Evolutionary conservation across 2,329 filamentous ascomycete genomes (phyloP).

Genomic region (Pseudopyricularia cyperi): DNA sequence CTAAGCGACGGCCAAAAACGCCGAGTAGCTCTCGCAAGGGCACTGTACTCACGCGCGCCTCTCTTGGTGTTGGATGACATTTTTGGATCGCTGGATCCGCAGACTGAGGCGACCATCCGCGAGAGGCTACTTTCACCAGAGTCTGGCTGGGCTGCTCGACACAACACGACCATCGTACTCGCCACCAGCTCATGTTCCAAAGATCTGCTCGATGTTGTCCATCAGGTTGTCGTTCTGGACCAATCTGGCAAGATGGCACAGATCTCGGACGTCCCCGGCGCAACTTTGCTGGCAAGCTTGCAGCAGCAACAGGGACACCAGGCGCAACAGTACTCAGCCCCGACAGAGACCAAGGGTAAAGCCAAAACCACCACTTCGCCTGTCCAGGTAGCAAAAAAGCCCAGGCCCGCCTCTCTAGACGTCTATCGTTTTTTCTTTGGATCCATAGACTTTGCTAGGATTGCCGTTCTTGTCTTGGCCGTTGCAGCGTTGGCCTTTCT

Average conservation of each 20-base stretch:
- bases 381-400: background rate
- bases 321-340: too few species aligned
- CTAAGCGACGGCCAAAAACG: slow-evolving; percentile 18
- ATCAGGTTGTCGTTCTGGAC: background rate
- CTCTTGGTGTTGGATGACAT: slow-evolving; percentile 32
- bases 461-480: background rate
- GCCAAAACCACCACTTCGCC: background rate
- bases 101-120: slow-evolving; percentile 18
- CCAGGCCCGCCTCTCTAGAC: background rate
- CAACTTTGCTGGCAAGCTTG: too few species aligned
- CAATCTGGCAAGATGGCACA: background rate
- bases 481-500: background rate
- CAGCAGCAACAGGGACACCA: too few species aligned
- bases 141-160: background rate
- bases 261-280: too few species aligned
- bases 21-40: slow-evolving; percentile 26
- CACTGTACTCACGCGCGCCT: slow-evolving; percentile 25
- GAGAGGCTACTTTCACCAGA: background rate
- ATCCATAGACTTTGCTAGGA: background rate
- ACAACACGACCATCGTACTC: background rate
- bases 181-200: background rate
- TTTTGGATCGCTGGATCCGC: slow-evolving; percentile 29
- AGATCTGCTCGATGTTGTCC: background rate
- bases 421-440: background rate
- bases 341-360: too few species aligned